Evolutionary conservation across 129 eudicot species (phyloP), one percentile per base, ranked within the genome.

Genomic region (Artemisia argyi): DNA sequence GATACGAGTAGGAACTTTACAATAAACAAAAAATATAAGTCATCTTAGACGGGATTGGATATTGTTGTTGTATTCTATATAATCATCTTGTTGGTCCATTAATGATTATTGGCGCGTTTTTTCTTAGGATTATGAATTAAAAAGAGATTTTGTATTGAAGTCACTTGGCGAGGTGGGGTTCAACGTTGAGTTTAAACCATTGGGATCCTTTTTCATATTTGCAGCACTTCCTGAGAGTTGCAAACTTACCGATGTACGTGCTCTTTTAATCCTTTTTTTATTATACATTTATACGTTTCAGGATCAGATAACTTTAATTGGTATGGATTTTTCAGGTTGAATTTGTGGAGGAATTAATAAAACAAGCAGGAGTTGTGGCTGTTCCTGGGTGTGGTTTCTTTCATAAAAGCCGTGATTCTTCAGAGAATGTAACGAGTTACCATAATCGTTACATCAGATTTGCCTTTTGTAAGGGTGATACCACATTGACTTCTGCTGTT

Each of bases 311-410:
- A 32, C 5, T 8, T 62, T 15, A 48, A 12, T 62, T 30, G 48
- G 11, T 51, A 53, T 47, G 30, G 62, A 32, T 15, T 39, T 39
- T 60, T 83, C 48, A 94, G 98, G 77, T 90, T 19, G 85, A 94
- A 49, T 90, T 88, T 78, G 96, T 94, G 28, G 97, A 95, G 88
- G 88, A 91, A 58, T 58, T 91, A 60, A 95, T 95, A 44, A 88
- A 84, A 79, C 88, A 90, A 83, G 99, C 97, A 9, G 97, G 91
- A 44, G 97, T 95, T 46, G 97, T 91, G 19, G 99, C 96, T 48
- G 99, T 95, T 57, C 97, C 99, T n/a, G 99, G 99, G n/a, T 54
- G 89, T 8, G 96, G 94, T 19, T 95, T 95, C 66, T 95, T 95
- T 52, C 97, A 95, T 62, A 54, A 58, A 4, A 76, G 73, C 66